phyloP scores from a whole-genome alignment of 768 basidiomycete genomes.

The Hysterangium stoloniferum region DNA sequence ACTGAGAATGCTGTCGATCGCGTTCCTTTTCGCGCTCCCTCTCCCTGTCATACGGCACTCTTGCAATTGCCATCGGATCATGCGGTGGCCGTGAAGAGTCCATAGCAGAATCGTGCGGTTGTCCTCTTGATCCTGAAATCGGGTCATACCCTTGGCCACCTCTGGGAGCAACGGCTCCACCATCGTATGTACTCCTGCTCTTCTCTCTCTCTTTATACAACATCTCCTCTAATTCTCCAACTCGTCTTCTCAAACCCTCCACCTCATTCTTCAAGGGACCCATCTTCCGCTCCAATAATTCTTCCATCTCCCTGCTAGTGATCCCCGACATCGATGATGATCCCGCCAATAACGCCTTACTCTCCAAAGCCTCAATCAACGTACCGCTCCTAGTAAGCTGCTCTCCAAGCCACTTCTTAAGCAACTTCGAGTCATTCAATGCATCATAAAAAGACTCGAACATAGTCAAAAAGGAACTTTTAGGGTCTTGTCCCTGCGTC shows the following conservation, averaged over 20 bases:
- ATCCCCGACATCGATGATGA: neutral
- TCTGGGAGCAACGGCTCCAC: too few species aligned
- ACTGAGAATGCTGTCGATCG: neutral
- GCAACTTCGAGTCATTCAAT: conserved; percentile 68
- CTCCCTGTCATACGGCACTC: too few species aligned
- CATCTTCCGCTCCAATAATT: conserved; percentile 30
- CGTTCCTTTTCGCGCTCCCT: neutral
- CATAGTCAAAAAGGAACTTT: conserved; percentile 70
- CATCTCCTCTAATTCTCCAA: conserved; percentile 61
- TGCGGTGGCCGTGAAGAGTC: too few species aligned
- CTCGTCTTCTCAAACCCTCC: conserved; percentile 45
- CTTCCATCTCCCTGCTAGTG: conserved; percentile 1
- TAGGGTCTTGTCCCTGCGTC: conserved; percentile 37
- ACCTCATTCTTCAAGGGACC: conserved; percentile 57
- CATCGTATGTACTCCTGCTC: too few species aligned
- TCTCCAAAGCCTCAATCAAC: conserved; percentile 37
- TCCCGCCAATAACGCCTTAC: neutral
- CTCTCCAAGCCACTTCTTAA: conserved; percentile 69
- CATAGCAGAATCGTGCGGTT: too few species aligned
- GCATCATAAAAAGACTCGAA: conserved; percentile 84
- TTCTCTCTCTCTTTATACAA: conserved; percentile 25
- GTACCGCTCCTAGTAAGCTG: conserved; percentile 60
- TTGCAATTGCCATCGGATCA: too few species aligned
- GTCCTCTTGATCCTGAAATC: too few species aligned
- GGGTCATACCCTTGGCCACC: too few species aligned